phyloP scores from a whole-genome alignment of 345 rosid genomes.

The Eucalyptus pauciflora region DNA sequence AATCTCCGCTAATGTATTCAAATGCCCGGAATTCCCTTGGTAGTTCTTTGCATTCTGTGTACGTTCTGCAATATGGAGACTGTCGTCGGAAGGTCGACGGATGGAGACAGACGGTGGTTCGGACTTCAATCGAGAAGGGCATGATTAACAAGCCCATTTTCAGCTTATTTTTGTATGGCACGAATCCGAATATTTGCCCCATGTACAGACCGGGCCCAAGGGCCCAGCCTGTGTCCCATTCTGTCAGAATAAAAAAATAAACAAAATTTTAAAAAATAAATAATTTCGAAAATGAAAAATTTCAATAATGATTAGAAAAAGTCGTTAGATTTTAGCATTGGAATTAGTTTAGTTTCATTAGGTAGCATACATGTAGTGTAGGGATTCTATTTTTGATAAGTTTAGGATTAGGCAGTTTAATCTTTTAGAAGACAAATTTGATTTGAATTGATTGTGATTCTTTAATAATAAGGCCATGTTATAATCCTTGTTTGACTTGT shows the following conservation, averaged over 20 bases:
- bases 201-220: not conserved
- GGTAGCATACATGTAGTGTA: too few species aligned
- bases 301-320: not conserved
- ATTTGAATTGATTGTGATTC: not conserved
- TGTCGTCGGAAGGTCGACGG: not conserved
- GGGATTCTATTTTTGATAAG: not conserved
- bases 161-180: not conserved
- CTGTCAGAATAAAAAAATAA: not conserved
- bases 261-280: too few species aligned
- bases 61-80: not conserved
- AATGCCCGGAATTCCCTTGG: not conserved
- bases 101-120: not conserved
- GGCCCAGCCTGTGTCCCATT: not conserved
- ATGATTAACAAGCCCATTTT: not conserved
- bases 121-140: not conserved
- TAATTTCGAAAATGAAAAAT: too few species aligned
- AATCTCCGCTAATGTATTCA: not conserved
- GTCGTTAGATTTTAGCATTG: not conserved
- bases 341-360: not conserved
- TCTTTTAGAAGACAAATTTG: not conserved
- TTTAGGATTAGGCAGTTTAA: not conserved
- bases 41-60: not conserved
- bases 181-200: not conserved
- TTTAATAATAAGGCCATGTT: not conserved
- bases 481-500: accelerated